Evolutionary conservation across 768 basidiomycete genomes (phyloP).

Genomic region (Tephrocybe sp.): DNA sequence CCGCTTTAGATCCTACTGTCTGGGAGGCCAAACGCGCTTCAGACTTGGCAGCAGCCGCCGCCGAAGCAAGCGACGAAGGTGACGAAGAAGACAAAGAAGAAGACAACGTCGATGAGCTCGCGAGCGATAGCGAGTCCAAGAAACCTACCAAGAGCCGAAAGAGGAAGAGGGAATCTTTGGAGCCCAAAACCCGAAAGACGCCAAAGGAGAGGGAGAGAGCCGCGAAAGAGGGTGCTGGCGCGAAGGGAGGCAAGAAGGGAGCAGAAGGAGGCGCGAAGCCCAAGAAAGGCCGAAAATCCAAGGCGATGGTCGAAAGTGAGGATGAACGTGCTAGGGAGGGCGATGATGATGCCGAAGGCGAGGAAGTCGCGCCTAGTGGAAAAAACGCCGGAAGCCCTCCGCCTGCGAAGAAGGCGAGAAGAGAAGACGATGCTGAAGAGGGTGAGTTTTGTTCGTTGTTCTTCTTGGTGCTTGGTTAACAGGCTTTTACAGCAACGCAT

Average conservation of each 20-base stretch:
- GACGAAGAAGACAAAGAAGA: conserved; percentile 46
- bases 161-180: conserved; percentile 63
- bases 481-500: conserved; percentile 12
- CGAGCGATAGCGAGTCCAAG: conserved; percentile 44
- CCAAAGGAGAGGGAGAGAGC: conserved; percentile 5
- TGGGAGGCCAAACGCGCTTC: conserved; percentile 45
- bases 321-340: conserved; percentile 53
- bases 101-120: conserved; percentile 65
- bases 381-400: conserved; percentile 49
- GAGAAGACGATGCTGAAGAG: conserved; percentile 58
- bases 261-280: conserved; percentile 35
- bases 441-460: conserved; percentile 36
- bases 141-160: conserved; percentile 29
- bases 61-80: conserved; percentile 7
- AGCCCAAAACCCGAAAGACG: conserved; percentile 22
- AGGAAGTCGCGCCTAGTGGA: conserved; percentile 33
- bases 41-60: conserved; percentile 14
- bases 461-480: too few species aligned
- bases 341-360: conserved; percentile 41
- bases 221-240: conserved; percentile 25
- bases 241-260: conserved; percentile 29
- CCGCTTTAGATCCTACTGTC: conserved; percentile 57
- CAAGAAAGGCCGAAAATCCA: conserved; percentile 44
- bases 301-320: conserved; percentile 60
- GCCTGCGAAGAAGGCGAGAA: conserved; percentile 62